These are phyloP conservation scores for Elymus sibiricus DNA, from an alignment of 176 grass and related monocot genomes.

Conservation along the genomic window DNA sequence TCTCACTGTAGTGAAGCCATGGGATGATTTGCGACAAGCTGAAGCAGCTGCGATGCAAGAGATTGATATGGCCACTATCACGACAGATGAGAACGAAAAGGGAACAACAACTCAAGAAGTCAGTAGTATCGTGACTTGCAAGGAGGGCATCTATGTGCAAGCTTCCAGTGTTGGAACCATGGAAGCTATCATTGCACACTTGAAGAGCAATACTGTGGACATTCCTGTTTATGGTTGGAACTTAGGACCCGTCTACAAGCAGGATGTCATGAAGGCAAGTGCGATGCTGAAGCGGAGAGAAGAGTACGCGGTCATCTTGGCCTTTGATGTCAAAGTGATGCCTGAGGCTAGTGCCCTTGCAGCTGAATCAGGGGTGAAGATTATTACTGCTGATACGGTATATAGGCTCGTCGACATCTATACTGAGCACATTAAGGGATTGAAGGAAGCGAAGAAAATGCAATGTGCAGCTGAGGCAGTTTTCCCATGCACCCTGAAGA, in stretches of 20 bases:
- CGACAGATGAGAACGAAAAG: not conserved
- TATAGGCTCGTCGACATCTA: not conserved
- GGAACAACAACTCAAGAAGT: not conserved
- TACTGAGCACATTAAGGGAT: not conserved
- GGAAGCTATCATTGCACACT: slow-evolving; percentile 6
- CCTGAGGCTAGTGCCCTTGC: not conserved
- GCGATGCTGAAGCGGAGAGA: slow-evolving; percentile 4
- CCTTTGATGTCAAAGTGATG: slow-evolving; percentile 10
- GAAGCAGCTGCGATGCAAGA: not conserved
- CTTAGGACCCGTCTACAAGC: not conserved
- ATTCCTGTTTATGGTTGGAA: slow-evolving; percentile 14
- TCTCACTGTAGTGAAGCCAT: not conserved
- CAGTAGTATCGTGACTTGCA: not conserved
- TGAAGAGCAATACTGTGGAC: not conserved
- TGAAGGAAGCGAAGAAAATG: slow-evolving; percentile 9
- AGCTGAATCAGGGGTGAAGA: slow-evolving; percentile 9
- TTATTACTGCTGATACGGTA: slow-evolving; percentile 11
- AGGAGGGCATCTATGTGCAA: not conserved
- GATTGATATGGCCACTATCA: not conserved
- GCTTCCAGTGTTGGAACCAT: not conserved
- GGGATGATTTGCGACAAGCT: slow-evolving; percentile 2
- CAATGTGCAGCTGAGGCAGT: not conserved
- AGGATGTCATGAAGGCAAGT: slow-evolving; percentile 8
- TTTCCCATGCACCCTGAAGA: slow-evolving; percentile 18
- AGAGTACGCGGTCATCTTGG: slow-evolving; percentile 3